Base-by-base conservation (phyloP, 2,329 filamentous ascomycete species). In the Sporothrix curviconia region DNA sequence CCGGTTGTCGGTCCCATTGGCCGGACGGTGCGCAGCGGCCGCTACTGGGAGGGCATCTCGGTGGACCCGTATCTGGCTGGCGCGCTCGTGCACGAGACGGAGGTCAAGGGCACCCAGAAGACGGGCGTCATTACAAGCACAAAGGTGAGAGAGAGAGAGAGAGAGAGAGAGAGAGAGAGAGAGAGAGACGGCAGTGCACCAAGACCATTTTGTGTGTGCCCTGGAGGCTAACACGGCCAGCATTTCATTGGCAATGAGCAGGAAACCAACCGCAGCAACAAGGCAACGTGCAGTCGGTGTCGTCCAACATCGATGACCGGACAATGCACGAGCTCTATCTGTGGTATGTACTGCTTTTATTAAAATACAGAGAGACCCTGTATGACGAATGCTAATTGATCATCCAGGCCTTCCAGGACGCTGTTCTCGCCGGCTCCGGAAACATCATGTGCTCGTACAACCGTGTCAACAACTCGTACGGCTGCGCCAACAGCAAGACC, bases 1-100 rank as follows among this genome's bases (percentile, higher is more conserved):
- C 90, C 90, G 2, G 89, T 89, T 0, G 83, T 89, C 58, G 84
- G 84, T 0, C 84, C 85, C 0, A 66, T 85, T 0, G 85, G 85
- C 9, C 76, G 84, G 2, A 75, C 84, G 49, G 80, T 82, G 1
- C 73, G 76, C 22, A 80, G 81, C 49, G 86, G 86, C 0, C 74
- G 86, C 54, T 86, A 85, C 60, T 88, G 84, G 75, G 76, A 78
- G 61, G 67, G 72, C 11, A 71, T 76, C 59, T 71, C 74, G 3
- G 65, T 67, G n/a, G 83, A 87, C 64, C 83, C 84, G 0, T 87
- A 89, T 56, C 74, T 92, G 0, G 82, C 71, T 8, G 75, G 76
- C 7, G 66, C 64, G 2, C 66, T 77, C 17, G 73, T 72, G 1
- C 66, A 65, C 25, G 71, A 76, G 62, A 89, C 85, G 0, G n/a